Percentiles rank a stretch among this genome's conserved stretches.
Conservation (phyloP, 495 filamentous ascomycete species). For the Amniculicola lignicola region DNA sequence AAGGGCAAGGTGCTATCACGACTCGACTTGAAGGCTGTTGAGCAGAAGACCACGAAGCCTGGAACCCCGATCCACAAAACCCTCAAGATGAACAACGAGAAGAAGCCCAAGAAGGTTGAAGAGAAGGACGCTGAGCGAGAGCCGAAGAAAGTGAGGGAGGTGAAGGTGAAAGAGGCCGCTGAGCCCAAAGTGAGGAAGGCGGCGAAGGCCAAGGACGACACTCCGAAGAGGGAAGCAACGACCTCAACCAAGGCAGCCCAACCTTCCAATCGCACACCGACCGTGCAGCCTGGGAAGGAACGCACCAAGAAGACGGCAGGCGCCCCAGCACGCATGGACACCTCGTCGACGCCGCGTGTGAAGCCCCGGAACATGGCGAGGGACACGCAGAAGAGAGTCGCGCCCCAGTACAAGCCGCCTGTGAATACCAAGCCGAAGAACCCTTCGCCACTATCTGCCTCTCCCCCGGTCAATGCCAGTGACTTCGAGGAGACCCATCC, state of each 20-base stretch:
- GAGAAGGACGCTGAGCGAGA: slow-evolving; percentile 55
- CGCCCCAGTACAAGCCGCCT: slow-evolving; percentile 16
- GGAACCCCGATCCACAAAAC: slow-evolving; percentile 56
- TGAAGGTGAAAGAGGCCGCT: slow-evolving; percentile 13
- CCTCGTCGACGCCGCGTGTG: slow-evolving; percentile 18
- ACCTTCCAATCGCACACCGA: neutral
- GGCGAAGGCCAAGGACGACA: slow-evolving; percentile 29
- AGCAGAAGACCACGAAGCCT: slow-evolving; percentile 50
- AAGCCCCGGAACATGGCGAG: slow-evolving; percentile 21
- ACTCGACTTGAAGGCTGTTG: slow-evolving; percentile 53
- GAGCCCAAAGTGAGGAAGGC: slow-evolving; percentile 35
- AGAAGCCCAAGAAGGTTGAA: slow-evolving; percentile 33
- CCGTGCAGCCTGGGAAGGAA: slow-evolving; percentile 3
- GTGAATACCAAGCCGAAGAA: slow-evolving; percentile 36
- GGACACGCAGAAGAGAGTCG: neutral
- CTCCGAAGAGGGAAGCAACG: slow-evolving; percentile 28
- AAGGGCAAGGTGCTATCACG: slow-evolving; percentile 79
- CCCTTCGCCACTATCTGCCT: slow-evolving; percentile 35
- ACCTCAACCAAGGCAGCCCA: slow-evolving; percentile 4
- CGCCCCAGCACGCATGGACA: neutral
- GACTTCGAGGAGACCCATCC: slow-evolving; percentile 34
- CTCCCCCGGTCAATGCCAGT: slow-evolving; percentile 36
- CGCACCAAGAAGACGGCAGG: slow-evolving; percentile 22
- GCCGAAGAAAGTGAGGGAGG: slow-evolving; percentile 21
- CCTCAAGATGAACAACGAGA: slow-evolving; percentile 29